Evolutionary conservation across 768 basidiomycete species (phyloP), one percentile per base, ranked within the genome.

Genomic region (Naematelia encephala): DNA sequence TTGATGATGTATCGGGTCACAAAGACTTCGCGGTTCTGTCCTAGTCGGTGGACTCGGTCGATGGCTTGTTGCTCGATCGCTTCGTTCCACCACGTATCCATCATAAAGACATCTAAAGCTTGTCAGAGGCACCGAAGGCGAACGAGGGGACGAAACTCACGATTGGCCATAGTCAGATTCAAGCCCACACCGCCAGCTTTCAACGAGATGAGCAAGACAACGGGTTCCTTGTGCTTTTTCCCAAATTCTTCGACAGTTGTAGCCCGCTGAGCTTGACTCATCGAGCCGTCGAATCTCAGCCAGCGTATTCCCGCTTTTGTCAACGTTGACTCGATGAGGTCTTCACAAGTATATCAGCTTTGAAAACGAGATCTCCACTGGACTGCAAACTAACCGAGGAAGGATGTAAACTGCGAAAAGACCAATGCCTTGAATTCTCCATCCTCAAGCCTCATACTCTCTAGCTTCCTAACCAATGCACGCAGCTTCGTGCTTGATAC

Each of bases 401-500:
- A 73, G 13, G 66, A 68, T 3, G 75, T 73, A 43, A 77, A 73
- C 59, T 78, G 75, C 14, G 72, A 76, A 48, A 78, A 78, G 10
- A 78, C 76, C 57, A 78, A 56, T 11, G 72, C 70, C 86, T 79
- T 90, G 82, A 70, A 85, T 81, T 70, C 82, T 79, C 64, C 90
- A 75, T 65, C 84, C 81, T 64, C 84, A 84, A 87, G 62, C 45
- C 66, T 59, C 26, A 64, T 80, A 81, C 54, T 71, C 84, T 89
- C 82, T 3, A 98, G 82, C 71, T 87, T 83, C 58, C 84, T 81
- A 8, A 89, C 76, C 25, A 98, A 79, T 1, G 92, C 92, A 55
- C 91, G 84, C 2, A 98, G 80, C 77, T 98, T 98, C 0, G 93
- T 96, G 8, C 90, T 92, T 3, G 90, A 88, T 39, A 84, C 83